Evolutionary conservation across 805 yeast species (phyloP).

Genomic region (Phaffomyces antillensis): DNA sequence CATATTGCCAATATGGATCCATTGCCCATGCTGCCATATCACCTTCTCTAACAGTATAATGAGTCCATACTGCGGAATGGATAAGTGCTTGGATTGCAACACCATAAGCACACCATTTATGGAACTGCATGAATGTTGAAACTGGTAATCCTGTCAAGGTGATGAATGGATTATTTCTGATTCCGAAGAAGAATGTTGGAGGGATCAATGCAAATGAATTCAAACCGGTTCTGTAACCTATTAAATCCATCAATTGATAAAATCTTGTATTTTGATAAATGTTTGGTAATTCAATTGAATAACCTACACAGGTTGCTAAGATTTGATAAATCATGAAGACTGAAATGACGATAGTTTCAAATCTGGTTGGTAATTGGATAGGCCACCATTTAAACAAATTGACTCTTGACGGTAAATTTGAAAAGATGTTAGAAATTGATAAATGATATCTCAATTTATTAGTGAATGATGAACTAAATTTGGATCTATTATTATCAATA

Average conservation of each 20-base stretch:
- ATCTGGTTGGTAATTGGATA: constrained; percentile 25
- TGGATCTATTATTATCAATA: constrained; percentile 14
- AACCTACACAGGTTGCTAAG: constrained; percentile 29
- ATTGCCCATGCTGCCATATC: constrained; percentile 34
- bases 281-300: constrained; percentile 30
- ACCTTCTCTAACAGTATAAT: constrained; percentile 34
- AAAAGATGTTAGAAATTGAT: constrained; percentile 23
- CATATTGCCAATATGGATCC: constrained; percentile 42
- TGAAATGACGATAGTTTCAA: constrained; percentile 25
- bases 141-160: constrained; percentile 51
- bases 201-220: constrained; percentile 51
- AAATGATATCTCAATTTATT: constrained; percentile 19
- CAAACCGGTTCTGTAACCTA: constrained; percentile 51
- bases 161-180: constrained; percentile 64
- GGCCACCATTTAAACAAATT: constrained; percentile 20
- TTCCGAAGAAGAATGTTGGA: constrained; percentile 53
- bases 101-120: constrained; percentile 58
- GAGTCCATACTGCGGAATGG: constrained; percentile 54
- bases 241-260: constrained; percentile 26
- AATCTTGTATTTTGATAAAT: constrained; percentile 27
- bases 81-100: constrained; percentile 42
- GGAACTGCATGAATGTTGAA: constrained; percentile 53
- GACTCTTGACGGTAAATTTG: constrained; percentile 16
- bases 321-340: constrained; percentile 26
- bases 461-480: constrained; percentile 9